Base-by-base conservation (phyloP, 495 filamentous ascomycete genomes). In the Letharia lupina region DNA sequence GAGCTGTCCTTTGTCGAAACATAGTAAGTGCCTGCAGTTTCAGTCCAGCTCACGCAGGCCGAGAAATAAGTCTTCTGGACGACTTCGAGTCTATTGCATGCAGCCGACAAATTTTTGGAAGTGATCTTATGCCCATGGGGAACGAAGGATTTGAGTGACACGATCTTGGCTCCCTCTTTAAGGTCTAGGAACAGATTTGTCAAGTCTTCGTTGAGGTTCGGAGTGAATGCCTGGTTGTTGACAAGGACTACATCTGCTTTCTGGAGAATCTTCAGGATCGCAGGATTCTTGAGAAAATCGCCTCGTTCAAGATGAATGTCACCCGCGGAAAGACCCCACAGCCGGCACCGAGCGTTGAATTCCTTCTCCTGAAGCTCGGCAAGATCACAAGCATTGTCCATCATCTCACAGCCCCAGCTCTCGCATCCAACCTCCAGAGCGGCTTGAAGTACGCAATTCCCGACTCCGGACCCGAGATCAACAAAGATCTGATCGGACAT, bases 341-440 rank as follows among this genome's bases (percentile, higher is more conserved):
- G 86, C 20, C 86, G 86, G 70, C 91, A 93, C 52, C 94, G 86
- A 6, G 89, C 85, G 61, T 79, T 79, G 73, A 98, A 96, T 72
- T 98, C 94, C 60, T 87, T 82, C 70, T 91, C 83, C 74, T 98
- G 94, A 41, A 88, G 83, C 47, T 93, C 87, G 13, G 92, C 93
- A 40, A 98, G 81, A 66, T 88, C 87, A 76, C 85, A 91, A 7
- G 90, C 89, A 60, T 92, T 91, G 67, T 87, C 82, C 90, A 96
- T 93, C 82, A 93, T 89, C 76, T 98, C 94, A 73, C 93, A 96
- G 35, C 94, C 94, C 87, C 91, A 97, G 76, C 89, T 93, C 74
- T 96, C 90, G 73, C 90, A 96, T 18, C 94, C 94, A 60, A 93
- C 85, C 73, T 98, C 90, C 11, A 98, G 83, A 12, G 94, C 94